Conservation (phyloP, 352 stramenopile genomes). For the Globisporangium nunn region DNA sequence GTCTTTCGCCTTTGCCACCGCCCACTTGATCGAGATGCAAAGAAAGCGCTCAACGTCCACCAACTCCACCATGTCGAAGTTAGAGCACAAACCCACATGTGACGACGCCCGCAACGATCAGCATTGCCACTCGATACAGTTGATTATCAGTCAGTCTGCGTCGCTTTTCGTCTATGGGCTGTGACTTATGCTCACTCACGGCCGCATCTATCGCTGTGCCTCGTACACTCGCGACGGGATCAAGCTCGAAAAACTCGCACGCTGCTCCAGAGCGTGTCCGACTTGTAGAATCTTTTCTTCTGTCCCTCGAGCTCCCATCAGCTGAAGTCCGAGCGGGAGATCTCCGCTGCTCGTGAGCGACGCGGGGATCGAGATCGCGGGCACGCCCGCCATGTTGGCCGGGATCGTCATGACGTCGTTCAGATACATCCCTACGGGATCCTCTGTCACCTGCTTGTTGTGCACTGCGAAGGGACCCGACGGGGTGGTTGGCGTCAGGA, state of each 20-base stretch:
- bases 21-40: no score
- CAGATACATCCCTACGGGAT: slow-evolving; percentile 83
- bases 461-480: slow-evolving; percentile 67
- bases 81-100: no score
- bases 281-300: slow-evolving; percentile 61
- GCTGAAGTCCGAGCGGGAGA: slow-evolving; percentile 71
- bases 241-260: slow-evolving; percentile 31
- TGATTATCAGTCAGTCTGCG: background rate
- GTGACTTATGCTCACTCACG: background rate
- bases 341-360: slow-evolving; percentile 45
- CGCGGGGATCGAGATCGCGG: slow-evolving; percentile 74
- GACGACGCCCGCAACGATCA: no score
- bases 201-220: slow-evolving; percentile 9
- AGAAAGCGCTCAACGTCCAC: no score
- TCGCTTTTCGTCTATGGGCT: background rate
- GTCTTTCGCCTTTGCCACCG: no score
- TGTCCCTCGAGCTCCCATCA: slow-evolving; percentile 59
- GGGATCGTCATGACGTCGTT: slow-evolving; percentile 92
- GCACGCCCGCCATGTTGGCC: slow-evolving; percentile 82
- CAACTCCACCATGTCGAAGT: no score
- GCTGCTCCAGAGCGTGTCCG: slow-evolving; percentile 56
- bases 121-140: background rate
- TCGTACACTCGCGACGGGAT: slow-evolving; percentile 54
- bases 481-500: slow-evolving; percentile 85
- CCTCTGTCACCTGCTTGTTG: slow-evolving; percentile 45